These are phyloP conservation scores for Sporothrix pallida DNA, from an alignment of 2,329 filamentous ascomycete genomes.

Conservation along the genomic window DNA sequence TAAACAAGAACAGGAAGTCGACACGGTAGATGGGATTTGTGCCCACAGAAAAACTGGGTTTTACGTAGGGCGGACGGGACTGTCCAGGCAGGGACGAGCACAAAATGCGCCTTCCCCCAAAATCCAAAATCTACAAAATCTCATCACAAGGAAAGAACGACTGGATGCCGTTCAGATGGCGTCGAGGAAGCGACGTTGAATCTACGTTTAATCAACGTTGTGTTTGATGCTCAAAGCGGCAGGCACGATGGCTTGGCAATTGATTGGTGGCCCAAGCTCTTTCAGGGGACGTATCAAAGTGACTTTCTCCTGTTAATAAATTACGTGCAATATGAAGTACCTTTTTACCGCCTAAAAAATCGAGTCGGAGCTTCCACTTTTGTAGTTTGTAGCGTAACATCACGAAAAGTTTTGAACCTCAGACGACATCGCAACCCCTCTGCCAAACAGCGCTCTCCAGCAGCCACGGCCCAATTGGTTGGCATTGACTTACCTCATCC, in stretches of 20 bases:
- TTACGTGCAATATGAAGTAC: too few relatives aligned
- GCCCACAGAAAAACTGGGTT: not conserved
- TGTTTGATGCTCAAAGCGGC: not conserved
- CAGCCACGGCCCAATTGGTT: not conserved
- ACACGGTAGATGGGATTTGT: not conserved
- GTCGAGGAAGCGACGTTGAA: not conserved
- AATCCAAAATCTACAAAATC: not conserved
- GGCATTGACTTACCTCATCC: not conserved
- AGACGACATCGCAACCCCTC: not conserved
- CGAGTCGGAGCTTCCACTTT: conserved; percentile 14
- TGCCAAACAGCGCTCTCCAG: not conserved
- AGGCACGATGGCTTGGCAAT: conserved; percentile 17
- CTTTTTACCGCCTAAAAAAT: not conserved
- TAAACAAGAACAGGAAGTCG: not conserved
- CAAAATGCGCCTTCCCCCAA: not conserved
- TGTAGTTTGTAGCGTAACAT: conserved; percentile 24
- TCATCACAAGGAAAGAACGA: not conserved
- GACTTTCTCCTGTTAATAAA: not conserved
- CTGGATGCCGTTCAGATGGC: not conserved
- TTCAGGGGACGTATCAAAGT: not conserved
- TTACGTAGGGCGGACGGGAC: not conserved
- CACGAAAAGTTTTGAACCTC: conserved; percentile 20
- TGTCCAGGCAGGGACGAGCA: not conserved
- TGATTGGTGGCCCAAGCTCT: conserved; percentile 10
- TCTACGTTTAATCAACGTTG: not conserved